Base-by-base conservation (phyloP, 2,329 filamentous ascomycete species). In the Chrysoporthe puriensis region DNA sequence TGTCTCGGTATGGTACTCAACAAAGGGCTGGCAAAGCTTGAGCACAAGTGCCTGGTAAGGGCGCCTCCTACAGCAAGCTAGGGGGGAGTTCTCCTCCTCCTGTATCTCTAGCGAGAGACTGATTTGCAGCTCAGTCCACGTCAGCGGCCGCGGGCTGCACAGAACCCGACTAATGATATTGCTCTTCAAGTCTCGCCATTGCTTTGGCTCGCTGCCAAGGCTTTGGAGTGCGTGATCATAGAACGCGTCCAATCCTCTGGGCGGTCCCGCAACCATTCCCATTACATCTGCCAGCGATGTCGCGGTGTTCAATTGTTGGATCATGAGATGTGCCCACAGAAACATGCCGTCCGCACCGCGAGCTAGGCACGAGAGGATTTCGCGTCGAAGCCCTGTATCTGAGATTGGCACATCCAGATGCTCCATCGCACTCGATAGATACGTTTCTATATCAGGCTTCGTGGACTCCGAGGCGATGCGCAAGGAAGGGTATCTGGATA, bases 141-240 rank as follows among this genome's bases (percentile, higher is more conserved):
- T 58, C 56, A 58, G 32, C n/a, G 56, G 56, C 56, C 56, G 21
- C n/a, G 56, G 56, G 32, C 56, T 58, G 34, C 56, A 58, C 32
- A 58, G 56, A n/a, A 58, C 34, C 34, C 56, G 56, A 18, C 14
- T 40, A 16, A 58, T 40, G 56, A 58, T 58, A 26, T 58, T 40
- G 32, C 40, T n/a, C 13, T 40, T 40, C 16, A 58, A 18, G 34
- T 40, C 34, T 32, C 34, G 34, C 56, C 40, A 40, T 40, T 58
- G 32, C 32, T 48, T 21, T 18, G 44, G 48, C 21, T 52, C 21
- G 21, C 21, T 32, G 9, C 26, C 21, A 4, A 52, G 21, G 48
- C 48, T 21, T 16, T 14, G 36, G 2, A 60, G 21, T 9, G 44
- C 40, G 26, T 60, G 57, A 14, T 13, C 21, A 5, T 52, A 52